A percentile compares a stretch with the other conserved stretches of the same genome.
These are phyloP conservation scores for Fusarium duplospermum DNA, from an alignment of 2,329 filamentous ascomycete genomes.

Conservation along the genomic window DNA sequence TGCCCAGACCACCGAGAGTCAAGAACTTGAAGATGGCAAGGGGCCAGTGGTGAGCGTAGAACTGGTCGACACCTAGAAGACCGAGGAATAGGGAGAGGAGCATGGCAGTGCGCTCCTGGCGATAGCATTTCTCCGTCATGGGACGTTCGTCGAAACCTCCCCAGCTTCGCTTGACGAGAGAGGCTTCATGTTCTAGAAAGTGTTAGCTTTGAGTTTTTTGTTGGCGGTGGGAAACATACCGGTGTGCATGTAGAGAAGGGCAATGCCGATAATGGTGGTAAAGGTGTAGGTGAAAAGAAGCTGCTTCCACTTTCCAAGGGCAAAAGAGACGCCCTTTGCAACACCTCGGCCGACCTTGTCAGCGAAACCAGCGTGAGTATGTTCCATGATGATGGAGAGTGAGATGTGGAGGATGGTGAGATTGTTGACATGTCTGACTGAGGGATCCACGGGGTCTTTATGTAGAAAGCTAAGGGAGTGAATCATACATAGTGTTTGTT, in stretches of 20 bases:
- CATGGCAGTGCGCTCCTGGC: conserved; percentile 37
- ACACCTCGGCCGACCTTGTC: conserved; percentile 21
- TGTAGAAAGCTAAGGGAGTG: background rate
- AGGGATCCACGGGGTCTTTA: background rate
- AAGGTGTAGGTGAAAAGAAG: conserved; percentile 17
- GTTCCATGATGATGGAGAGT: conserved; percentile 8
- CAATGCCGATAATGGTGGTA: conserved; percentile 5
- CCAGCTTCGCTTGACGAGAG: conserved; percentile 26
- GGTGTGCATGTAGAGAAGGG: conserved; percentile 12
- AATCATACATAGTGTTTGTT: background rate
- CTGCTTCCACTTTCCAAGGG: conserved; percentile 6
- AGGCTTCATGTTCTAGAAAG: background rate
- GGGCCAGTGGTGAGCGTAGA: conserved; percentile 34
- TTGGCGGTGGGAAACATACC: background rate
- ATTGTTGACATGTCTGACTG: background rate
- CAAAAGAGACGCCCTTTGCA: conserved; percentile 6
- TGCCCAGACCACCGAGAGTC: conserved; percentile 29
- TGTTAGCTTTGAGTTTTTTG: background rate
- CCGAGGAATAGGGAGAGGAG: conserved; percentile 28
- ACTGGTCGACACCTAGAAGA: conserved; percentile 31
- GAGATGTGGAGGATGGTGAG: background rate
- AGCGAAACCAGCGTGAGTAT: conserved; percentile 4
- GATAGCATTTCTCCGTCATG: conserved; percentile 28
- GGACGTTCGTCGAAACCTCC: conserved; percentile 32
- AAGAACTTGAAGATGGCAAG: conserved; percentile 34